Evolutionary conservation across 2,329 filamentous ascomycete species (phyloP).

Genomic region (Aspergillus sp.): DNA sequence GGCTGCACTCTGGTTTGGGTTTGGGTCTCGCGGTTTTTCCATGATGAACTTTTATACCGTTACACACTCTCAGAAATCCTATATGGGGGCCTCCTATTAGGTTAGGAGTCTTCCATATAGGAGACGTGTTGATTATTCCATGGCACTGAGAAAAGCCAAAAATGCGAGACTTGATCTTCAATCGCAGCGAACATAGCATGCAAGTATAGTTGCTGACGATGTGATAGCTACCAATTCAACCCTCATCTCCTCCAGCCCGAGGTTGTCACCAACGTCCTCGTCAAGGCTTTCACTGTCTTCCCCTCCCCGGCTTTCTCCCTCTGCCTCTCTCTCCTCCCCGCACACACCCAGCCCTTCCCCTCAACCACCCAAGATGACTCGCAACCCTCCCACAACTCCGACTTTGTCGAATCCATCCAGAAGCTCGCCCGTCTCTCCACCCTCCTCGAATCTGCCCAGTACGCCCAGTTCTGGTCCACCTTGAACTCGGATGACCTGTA

Average conservation of each 20-base stretch:
- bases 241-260: conserved; percentile 95
- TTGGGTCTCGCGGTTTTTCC: conserved; percentile 21
- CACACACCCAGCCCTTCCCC: conserved; percentile 61
- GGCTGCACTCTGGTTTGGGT: background rate
- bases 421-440: conserved; percentile 79
- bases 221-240: conserved; percentile 92
- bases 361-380: conserved; percentile 41
- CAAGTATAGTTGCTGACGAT: background rate
- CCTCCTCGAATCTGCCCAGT: conserved; percentile 83
- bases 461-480: conserved; percentile 85
- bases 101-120: background rate
- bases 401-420: conserved; percentile 76
- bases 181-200: background rate
- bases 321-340: conserved; percentile 84
- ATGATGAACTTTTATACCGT: background rate
- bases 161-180: background rate
- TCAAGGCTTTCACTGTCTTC: conserved; percentile 96
- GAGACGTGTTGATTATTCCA: background rate
- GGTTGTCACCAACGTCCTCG: conserved; percentile 96
- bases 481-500: conserved; percentile 92
- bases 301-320: conserved; percentile 92
- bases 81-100: background rate
- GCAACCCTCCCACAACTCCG: conserved; percentile 32
- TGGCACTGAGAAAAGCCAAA: background rate
- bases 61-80: conserved; percentile 1